Conservation (phyloP, 2,329 filamentous ascomycete genomes). For the Leptodontidium sp. region DNA sequence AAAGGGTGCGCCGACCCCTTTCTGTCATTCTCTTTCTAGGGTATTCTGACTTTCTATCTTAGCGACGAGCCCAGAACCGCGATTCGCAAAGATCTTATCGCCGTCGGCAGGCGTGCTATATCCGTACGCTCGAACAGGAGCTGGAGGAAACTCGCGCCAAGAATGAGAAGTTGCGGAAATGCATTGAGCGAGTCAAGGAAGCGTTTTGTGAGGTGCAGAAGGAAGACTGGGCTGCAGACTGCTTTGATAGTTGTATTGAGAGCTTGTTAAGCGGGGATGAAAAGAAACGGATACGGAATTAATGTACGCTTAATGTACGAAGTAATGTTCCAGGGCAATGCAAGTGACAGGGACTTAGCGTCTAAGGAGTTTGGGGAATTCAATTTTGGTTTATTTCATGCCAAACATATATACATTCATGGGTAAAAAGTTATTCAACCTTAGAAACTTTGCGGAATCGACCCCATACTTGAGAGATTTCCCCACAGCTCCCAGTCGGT, state of each 20-base stretch:
- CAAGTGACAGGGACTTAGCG: neutral
- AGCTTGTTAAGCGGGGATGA: neutral
- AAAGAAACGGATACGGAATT: neutral
- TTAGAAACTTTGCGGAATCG: slow-evolving; percentile 1
- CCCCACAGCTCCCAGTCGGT: slow-evolving; percentile 15
- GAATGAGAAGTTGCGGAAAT: slow-evolving; percentile 1
- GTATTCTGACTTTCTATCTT: neutral
- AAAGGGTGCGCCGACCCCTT: neutral
- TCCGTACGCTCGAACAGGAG: slow-evolving; percentile 1
- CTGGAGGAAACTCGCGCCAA: slow-evolving; percentile 1
- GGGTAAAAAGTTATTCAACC: neutral
- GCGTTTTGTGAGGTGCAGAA: neutral
- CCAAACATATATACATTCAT: neutral
- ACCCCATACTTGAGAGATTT: slow-evolving; percentile 9
- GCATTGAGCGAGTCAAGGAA: neutral
- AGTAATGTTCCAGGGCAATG: neutral
- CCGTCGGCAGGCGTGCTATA: neutral
- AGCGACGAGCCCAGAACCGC: neutral
- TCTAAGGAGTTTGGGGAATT: neutral
- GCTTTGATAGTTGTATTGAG: neutral
- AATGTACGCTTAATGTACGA: neutral
- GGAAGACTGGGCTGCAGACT: neutral
- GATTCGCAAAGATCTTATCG: neutral
- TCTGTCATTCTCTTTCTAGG: neutral
- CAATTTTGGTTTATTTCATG: neutral